Conservation (phyloP, 1,284 basidiomycete species). For the Mrakiaceae sp. region DNA sequence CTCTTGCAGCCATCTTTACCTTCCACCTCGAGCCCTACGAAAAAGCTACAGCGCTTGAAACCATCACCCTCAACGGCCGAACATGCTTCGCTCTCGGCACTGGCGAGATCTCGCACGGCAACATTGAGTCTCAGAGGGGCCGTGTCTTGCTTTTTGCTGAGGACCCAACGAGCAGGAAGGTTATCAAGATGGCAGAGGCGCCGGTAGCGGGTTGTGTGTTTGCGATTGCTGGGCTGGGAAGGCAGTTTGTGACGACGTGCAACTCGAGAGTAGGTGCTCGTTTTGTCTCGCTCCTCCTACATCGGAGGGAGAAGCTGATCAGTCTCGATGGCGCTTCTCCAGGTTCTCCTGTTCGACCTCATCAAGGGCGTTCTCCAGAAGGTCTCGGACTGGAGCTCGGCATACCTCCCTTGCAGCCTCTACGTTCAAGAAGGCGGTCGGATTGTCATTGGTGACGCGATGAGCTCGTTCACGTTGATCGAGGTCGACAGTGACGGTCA, state of each 20-base stretch:
- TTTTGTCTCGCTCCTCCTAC: neutral
- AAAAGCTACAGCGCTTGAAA: slow-evolving; percentile 17
- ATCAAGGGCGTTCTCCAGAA: slow-evolving; percentile 2
- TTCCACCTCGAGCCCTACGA: slow-evolving; percentile 17
- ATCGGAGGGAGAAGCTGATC: neutral
- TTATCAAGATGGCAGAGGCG: neutral
- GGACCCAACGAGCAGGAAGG: neutral
- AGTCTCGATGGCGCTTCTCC: slow-evolving; percentile 7
- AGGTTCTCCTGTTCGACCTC: slow-evolving; percentile 12
- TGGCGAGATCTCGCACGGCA: slow-evolving; percentile 25
- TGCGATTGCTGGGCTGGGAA: slow-evolving; percentile 17
- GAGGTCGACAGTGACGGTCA: slow-evolving; percentile 39
- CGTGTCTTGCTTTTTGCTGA: slow-evolving; percentile 27
- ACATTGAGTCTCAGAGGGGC: slow-evolving; percentile 28
- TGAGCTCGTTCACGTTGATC: slow-evolving; percentile 67
- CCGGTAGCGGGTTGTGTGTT: neutral
- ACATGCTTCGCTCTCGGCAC: slow-evolving; percentile 32
- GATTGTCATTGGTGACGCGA: slow-evolving; percentile 62
- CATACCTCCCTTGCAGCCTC: slow-evolving; percentile 60
- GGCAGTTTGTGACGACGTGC: slow-evolving; percentile 51
- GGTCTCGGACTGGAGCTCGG: slow-evolving; percentile 56
- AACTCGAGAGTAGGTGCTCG: slow-evolving; percentile 54
- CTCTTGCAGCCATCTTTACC: slow-evolving; percentile 9
- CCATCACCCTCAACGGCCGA: slow-evolving; percentile 21
- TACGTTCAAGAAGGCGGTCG: slow-evolving; percentile 42